Percentiles rank a stretch among this genome's conserved stretches.
These are phyloP conservation scores for Nicotiana tomentosiformis DNA, from an alignment of 257 asterid genomes.

Conservation along the genomic window DNA sequence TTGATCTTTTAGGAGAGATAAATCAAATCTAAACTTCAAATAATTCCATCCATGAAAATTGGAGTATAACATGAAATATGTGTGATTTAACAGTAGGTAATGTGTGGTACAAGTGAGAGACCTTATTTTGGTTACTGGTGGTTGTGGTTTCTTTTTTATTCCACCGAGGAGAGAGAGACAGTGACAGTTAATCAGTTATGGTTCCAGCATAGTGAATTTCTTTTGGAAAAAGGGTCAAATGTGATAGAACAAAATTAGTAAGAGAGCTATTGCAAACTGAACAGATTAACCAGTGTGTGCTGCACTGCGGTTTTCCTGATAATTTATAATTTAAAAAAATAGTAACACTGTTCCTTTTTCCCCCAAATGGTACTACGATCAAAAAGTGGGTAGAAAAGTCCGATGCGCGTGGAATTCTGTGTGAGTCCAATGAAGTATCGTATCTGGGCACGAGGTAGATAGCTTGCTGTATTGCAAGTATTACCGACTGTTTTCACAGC, in stretches of 20 bases:
- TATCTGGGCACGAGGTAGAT: too few species aligned
- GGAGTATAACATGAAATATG: neutral
- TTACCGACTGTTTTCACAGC: too few species aligned
- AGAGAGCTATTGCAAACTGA: too few species aligned
- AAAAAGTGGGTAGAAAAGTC: too few species aligned
- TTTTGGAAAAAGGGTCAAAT: neutral
- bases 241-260: too few species aligned
- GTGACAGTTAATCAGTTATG: neutral
- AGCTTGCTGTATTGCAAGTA: fast-evolving
- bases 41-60: neutral
- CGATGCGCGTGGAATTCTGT: too few species aligned
- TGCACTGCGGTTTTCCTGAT: too few species aligned
- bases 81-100: neutral
- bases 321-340: too few species aligned
- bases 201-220: neutral
- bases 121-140: neutral
- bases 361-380: too few species aligned
- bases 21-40: neutral
- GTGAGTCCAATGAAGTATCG: too few species aligned
- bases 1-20: neutral
- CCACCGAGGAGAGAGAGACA: neutral
- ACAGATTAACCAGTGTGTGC: too few species aligned
- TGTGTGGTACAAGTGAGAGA: conserved; percentile 8
- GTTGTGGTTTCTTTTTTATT: neutral
- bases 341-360: too few species aligned